Conservation (phyloP, 192 early-diverging fungal species). For the Cetraspora pellucida region DNA sequence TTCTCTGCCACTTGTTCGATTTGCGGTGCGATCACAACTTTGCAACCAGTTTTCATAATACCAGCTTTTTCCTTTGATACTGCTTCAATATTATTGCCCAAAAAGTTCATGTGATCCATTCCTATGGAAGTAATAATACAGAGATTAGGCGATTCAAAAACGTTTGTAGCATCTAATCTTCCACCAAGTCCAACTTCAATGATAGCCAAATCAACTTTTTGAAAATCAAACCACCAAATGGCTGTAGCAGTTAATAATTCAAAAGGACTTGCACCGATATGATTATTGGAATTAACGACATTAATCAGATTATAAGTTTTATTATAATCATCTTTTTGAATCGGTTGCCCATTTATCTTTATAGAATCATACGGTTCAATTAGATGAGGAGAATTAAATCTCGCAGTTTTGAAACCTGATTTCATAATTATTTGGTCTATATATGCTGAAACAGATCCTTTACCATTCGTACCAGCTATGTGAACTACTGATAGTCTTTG, state of each 20-base stretch:
- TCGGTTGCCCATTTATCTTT: conserved; percentile 82
- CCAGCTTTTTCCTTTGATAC: conserved; percentile 86
- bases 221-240: conserved; percentile 58
- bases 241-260: conserved; percentile 66
- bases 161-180: conserved; percentile 81
- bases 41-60: conserved; percentile 64
- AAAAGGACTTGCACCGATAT: conserved; percentile 62
- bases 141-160: conserved; percentile 64
- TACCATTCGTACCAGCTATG: conserved; percentile 85
- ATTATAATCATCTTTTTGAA: conserved; percentile 73
- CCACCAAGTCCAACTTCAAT: conserved; percentile 86
- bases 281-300: conserved; percentile 43
- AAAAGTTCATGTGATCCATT: conserved; percentile 70
- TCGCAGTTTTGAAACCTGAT: conserved; percentile 61
- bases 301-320: conserved; percentile 70
- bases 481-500: conserved; percentile 61
- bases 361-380: conserved; percentile 90
- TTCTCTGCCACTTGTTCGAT: conserved; percentile 44
- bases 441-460: conserved; percentile 82
- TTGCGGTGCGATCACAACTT: conserved; percentile 61
- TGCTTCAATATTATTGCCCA: conserved; percentile 72
- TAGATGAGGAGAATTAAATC: conserved; percentile 93
- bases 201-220: conserved; percentile 70
- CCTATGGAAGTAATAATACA: conserved; percentile 79
- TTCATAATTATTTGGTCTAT: conserved; percentile 71